Percentiles rank a stretch among this genome's conserved stretches.
Evolutionary conservation across 495 filamentous ascomycete species (phyloP).

Genomic region (Hyphodiscus hymeniophilus): DNA sequence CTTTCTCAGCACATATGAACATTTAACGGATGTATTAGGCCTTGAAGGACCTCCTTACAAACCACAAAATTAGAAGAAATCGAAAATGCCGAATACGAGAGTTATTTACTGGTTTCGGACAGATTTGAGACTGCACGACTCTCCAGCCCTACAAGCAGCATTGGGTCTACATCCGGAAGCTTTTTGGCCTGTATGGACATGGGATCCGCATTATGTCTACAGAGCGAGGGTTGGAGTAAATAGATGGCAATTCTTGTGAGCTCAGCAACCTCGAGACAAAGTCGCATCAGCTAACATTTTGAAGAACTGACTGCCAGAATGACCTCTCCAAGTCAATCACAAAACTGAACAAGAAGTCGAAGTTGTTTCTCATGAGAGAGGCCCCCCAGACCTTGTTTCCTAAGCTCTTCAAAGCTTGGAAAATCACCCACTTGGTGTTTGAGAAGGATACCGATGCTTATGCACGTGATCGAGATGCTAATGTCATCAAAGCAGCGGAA

Average conservation of each 20-base stretch:
- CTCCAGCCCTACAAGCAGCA: constrained; percentile 56
- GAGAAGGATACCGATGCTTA: constrained; percentile 69
- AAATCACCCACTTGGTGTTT: constrained; percentile 61
- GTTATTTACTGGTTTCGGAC: constrained; percentile 74
- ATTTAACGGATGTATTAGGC: not conserved
- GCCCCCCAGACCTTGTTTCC: constrained; percentile 56
- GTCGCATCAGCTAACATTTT: constrained; percentile 4
- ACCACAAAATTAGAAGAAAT: no score
- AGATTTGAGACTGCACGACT: constrained; percentile 64
- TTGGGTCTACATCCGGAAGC: constrained; percentile 51
- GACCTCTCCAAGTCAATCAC: constrained; percentile 54
- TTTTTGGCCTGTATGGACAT: constrained; percentile 61
- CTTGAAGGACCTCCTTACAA: no score
- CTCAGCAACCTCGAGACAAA: not conserved
- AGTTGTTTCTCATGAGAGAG: constrained; percentile 59
- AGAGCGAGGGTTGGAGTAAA: constrained; percentile 55
- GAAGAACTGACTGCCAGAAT: constrained; percentile 53
- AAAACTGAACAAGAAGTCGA: constrained; percentile 53
- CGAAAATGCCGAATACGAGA: constrained; percentile 35
- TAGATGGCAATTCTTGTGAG: constrained; percentile 55
- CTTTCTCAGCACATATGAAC: not conserved
- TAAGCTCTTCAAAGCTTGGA: constrained; percentile 61
- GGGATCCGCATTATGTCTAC: constrained; percentile 70
- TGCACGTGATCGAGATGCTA: constrained; percentile 48
- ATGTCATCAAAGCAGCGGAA: constrained; percentile 44